phyloP scores from a whole-genome alignment of 2,329 filamentous ascomycete genomes.

The Plectosphaerella plurivora region DNA sequence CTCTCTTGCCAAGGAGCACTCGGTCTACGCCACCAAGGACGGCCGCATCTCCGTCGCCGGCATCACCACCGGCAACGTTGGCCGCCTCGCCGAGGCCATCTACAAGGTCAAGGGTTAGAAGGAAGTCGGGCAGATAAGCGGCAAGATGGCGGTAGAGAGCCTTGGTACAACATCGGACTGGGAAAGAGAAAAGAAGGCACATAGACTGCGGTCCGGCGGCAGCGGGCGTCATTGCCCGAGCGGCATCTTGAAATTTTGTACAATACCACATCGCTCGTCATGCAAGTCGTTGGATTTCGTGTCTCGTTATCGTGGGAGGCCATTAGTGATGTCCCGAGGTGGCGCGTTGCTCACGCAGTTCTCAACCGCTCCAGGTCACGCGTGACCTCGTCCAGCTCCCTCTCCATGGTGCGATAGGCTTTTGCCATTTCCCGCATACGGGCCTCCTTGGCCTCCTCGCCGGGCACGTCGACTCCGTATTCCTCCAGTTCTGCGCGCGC shows the following conservation, averaged over 20 bases:
- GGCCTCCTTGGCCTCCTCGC: conserved; percentile 36
- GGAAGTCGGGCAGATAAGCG: not conserved
- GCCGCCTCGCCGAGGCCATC: conserved; percentile 76
- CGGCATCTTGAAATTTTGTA: conserved; percentile 1
- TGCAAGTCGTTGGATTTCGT: not conserved
- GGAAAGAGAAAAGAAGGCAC: not conserved
- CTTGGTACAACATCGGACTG: no score
- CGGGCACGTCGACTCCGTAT: conserved; percentile 41
- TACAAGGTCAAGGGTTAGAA: conserved; percentile 72
- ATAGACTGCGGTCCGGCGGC: not conserved
- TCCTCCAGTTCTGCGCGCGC: conserved; percentile 38
- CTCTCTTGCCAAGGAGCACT: conserved; percentile 86
- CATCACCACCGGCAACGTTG: conserved; percentile 76
- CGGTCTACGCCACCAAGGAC: conserved; percentile 94
- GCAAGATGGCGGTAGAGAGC: no score
- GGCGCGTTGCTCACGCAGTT: conserved; percentile 5
- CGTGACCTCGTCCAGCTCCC: conserved; percentile 44
- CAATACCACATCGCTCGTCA: conserved; percentile 1
- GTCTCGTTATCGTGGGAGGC: not conserved
- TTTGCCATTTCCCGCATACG: conserved; percentile 50
- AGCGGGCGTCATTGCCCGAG: not conserved
- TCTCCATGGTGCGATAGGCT: conserved; percentile 44
- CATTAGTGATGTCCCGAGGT: not conserved
- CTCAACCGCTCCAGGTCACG: conserved; percentile 37
- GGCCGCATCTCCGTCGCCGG: conserved; percentile 82